Evolutionary conservation across 2,329 filamentous ascomycete species (phyloP), one percentile per base, ranked within the genome.

Genomic region (Coniochaeta sp.): DNA sequence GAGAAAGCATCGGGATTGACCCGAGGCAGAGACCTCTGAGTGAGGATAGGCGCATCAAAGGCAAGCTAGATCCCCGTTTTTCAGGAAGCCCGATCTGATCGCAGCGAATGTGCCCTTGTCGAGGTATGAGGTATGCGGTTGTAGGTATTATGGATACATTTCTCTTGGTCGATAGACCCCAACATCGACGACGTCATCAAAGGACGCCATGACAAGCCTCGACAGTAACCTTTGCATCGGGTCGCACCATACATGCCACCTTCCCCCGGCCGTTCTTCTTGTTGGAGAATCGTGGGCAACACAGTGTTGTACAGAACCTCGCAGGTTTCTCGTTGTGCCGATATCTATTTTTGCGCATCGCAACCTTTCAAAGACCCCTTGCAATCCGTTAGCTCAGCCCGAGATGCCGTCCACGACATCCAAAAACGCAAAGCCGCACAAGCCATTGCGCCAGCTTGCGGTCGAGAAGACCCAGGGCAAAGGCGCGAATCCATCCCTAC

Each of bases 361-460:
- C 18, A 3, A 38, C 13, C 16, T 38, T 3, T 9, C 33, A 38
- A 4, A 38, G n/a, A n/a, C n/a, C 18, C 16, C 18, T 38, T 13
- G 18, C 33, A 22, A 10, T 6, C 12, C 26, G 2, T 24, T 14
- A 3, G 14, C 14, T 9, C 20, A 42, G 38, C 38, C 26, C 38
- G 38, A 7, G 6, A 42, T 42, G 38, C 20, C 38, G 20, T 24
- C 38, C 4, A 42, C 4, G 12, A 40, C 35, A 10, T 40, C 35
- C 35, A 40, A 40, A 40, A 20, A 40, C 16, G 35, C 16, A 8
- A 10, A 40, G 35, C 18, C 35, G 24, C 46, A 48, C 46, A 60
- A 60, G 42, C 57, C 56, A 27, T 55, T 60, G 51, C 55, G 58
- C 38, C 58, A 61, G 40, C 45, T 56, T 8, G 56, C 57, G 24